phyloP scores from a whole-genome alignment of 306 rosid species.

The Malus sieversii region DNA sequence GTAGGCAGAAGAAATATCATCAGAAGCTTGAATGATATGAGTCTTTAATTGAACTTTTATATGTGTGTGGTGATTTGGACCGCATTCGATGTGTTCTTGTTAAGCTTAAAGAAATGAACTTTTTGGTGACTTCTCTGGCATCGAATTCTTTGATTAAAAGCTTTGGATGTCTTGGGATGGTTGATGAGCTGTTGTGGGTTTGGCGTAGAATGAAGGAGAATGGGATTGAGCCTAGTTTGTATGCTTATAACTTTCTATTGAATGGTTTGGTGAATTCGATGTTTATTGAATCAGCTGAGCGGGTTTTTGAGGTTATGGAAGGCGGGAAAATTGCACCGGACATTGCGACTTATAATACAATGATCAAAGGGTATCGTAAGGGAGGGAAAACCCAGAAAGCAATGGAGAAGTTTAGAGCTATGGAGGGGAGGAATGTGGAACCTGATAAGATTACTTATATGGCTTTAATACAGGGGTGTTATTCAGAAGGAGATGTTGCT shows the following conservation, averaged over 20 bases:
- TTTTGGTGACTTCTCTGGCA: slow-evolving; percentile 40
- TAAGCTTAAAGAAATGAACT: slow-evolving; percentile 27
- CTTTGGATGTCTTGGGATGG: slow-evolving; percentile 53
- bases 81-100: slow-evolving; percentile 12
- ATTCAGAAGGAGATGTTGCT: slow-evolving; percentile 51
- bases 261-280: slow-evolving; percentile 65
- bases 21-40: slow-evolving; percentile 66
- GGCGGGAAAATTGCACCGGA: slow-evolving; percentile 53
- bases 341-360: slow-evolving; percentile 57
- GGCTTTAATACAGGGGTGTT: slow-evolving; percentile 70
- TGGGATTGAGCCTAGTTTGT: slow-evolving; percentile 52
- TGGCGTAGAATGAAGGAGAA: slow-evolving; percentile 73
- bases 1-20: slow-evolving; percentile 38
- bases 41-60: slow-evolving; percentile 45
- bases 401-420: slow-evolving; percentile 39
- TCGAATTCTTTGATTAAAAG: slow-evolving; percentile 56
- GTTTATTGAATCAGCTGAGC: slow-evolving; percentile 59
- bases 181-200: slow-evolving; percentile 74
- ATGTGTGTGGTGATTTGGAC: slow-evolving; percentile 24
- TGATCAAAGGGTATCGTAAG: slow-evolving; percentile 75
- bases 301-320: slow-evolving; percentile 61
- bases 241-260: slow-evolving; percentile 48
- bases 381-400: slow-evolving; percentile 50
- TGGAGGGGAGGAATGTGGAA: slow-evolving; percentile 48
- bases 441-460: slow-evolving; percentile 75